Evolutionary conservation across 306 rosid genomes (phyloP).

Genomic region (Malus fusca): DNA sequence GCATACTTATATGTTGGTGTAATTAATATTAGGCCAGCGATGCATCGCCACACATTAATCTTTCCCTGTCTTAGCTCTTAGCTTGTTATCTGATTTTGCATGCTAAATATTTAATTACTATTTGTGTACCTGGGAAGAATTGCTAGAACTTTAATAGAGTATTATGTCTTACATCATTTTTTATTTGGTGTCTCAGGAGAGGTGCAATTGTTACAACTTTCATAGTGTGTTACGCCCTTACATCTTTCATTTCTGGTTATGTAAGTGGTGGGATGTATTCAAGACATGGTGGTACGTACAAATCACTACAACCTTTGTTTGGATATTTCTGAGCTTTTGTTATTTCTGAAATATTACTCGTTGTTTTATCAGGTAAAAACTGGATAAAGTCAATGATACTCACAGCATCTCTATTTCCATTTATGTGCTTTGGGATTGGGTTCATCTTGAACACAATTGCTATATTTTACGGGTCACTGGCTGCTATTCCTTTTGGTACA

Average conservation of each 20-base stretch:
- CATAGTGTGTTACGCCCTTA: slow-evolving; percentile 96
- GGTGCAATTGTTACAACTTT: slow-evolving; percentile 99
- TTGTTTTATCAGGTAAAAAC: slow-evolving; percentile 58
- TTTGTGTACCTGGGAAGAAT: background rate
- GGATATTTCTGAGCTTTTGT: slow-evolving; percentile 7
- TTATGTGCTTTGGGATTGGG: slow-evolving; percentile 96
- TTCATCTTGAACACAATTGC: slow-evolving; percentile 87
- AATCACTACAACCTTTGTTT: slow-evolving; percentile 8
- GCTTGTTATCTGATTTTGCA: background rate
- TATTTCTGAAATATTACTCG: background rate
- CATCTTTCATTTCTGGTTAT: slow-evolving; percentile 96
- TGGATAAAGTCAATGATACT: slow-evolving; percentile 99
- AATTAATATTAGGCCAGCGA: background rate
- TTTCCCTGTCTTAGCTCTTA: slow-evolving; percentile 3
- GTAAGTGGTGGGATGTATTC: slow-evolving; percentile 99
- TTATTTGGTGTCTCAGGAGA: slow-evolving; percentile 48
- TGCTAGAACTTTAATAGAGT: background rate
- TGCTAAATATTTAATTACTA: background rate
- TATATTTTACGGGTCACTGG: slow-evolving; percentile 94
- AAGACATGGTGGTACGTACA: slow-evolving; percentile 72
- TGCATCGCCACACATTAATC: background rate
- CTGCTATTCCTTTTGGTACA: slow-evolving; percentile 98
- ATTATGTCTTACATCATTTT: background rate
- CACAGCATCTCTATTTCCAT: slow-evolving; percentile 94
- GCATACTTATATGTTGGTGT: background rate